A percentile compares a stretch with the other conserved stretches of the same genome.
Evolutionary conservation across 73 alveolate species (phyloP).

Genomic region (Paramecium primaurelia): DNA sequence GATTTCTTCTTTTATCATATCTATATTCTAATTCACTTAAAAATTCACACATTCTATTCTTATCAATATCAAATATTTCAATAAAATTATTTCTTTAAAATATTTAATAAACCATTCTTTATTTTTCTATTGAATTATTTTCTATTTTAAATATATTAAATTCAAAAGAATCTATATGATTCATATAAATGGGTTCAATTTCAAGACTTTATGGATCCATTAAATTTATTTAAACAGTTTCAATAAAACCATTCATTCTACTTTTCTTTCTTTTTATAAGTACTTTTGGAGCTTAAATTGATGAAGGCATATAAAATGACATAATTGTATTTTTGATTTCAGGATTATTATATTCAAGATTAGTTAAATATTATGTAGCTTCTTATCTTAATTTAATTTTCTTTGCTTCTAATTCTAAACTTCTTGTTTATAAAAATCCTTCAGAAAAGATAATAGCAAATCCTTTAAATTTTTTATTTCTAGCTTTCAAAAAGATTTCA

Average conservation of each 20-base stretch:
- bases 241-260: background rate
- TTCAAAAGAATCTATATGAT: background rate
- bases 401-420: background rate
- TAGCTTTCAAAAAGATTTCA: background rate
- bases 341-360: background rate
- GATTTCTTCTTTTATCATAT: slow-evolving; percentile 60
- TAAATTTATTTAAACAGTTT: background rate
- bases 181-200: background rate
- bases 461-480: slow-evolving; percentile 18
- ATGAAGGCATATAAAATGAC: background rate
- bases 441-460: slow-evolving; percentile 11
- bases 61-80: background rate
- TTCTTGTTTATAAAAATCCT: background rate
- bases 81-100: slow-evolving; percentile 18
- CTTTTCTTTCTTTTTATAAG: background rate
- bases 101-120: slow-evolving; percentile 25
- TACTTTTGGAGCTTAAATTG: background rate
- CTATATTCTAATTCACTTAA: slow-evolving; percentile 44
- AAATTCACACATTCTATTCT: slow-evolving; percentile 30
- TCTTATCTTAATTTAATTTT: background rate
- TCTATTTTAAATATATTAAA: slow-evolving; percentile 30
- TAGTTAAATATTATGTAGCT: background rate
- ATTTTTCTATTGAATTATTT: slow-evolving; percentile 21
- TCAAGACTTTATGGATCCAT: background rate
- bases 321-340: background rate